phyloP scores from a whole-genome alignment of 805 yeast genomes.

The Metschnikowia cubensis region DNA sequence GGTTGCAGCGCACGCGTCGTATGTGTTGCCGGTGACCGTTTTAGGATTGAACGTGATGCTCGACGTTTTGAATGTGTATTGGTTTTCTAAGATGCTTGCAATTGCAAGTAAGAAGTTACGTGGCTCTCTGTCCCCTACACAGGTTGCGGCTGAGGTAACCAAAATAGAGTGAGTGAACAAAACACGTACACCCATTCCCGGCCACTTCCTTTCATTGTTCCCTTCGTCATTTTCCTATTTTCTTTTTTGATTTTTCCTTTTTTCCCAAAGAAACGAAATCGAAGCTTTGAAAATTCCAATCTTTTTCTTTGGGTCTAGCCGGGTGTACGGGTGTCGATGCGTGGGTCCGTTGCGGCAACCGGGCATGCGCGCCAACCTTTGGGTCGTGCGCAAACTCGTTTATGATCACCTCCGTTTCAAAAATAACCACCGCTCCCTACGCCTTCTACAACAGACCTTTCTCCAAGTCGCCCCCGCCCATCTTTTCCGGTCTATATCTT shows the following conservation, averaged over 20 bases:
- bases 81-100: conserved; percentile 85
- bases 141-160: conserved; percentile 7
- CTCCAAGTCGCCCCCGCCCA: background rate
- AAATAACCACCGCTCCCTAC: conserved; percentile 4
- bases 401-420: conserved; percentile 3
- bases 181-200: background rate
- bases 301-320: too few relatives aligned
- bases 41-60: conserved; percentile 58
- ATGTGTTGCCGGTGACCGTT: conserved; percentile 45
- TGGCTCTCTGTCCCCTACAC: conserved; percentile 5
- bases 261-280: background rate
- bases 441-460: background rate
- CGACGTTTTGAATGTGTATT: conserved; percentile 65
- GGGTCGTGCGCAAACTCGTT: conserved; percentile 7
- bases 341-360: conserved; percentile 1
- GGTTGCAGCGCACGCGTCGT: conserved; percentile 43
- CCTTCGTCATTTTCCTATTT: too few relatives aligned
- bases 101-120: conserved; percentile 57
- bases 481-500: background rate
- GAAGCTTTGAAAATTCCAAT: background rate
- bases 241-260: background rate
- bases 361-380: conserved; percentile 1
- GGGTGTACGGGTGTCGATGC: background rate
- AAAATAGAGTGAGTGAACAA: conserved; percentile 7
- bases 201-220: too few relatives aligned